Evolutionary conservation across 164 flowering plant species (phyloP), one percentile per base, ranked within the genome.

Genomic region (Liquidambar formosana): DNA sequence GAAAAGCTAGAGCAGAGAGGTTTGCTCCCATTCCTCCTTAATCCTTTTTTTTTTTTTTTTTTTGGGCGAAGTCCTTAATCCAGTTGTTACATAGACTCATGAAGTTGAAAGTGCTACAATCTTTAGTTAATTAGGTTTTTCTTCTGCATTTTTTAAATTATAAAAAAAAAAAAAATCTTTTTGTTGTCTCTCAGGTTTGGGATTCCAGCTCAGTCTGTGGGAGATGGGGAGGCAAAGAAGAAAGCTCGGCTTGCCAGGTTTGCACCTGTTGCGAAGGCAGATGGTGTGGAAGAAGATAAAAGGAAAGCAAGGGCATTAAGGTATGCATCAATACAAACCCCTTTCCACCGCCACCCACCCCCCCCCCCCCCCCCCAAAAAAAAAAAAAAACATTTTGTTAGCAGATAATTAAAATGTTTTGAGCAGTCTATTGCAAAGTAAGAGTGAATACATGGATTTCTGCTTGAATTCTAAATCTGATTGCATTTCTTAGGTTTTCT

Each of bases 1-100:
- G 94, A 73, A 96, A 93, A 81, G 91, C 96, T 63, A 86, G 98
- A 81, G 99, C 96, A 52, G 98, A 92, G 80, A 96, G 99, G 99
- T 96, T 72, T 48, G 26, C 4, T 25, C 71, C 60, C 46, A 11
- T 25, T 9, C 25, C 48, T 62, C 22, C 15, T 10, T 26, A 38
- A 5, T 64, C 8, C 27, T n/a, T n/a, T n/a, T n/a, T n/a, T n/a
- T n/a, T n/a, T n/a, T n/a, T n/a, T n/a, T n/a, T n/a, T n/a, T n/a
- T n/a, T n/a, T n/a, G n/a, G n/a, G n/a, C n/a, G n/a, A n/a, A n/a
- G n/a, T 62, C 22, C 15, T 10, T 26, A 38, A 5, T 64, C 8
- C 27, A 48, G n/a, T 49, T 15, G 22, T 22, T 41, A 12, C 33
- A 15, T 28, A 22, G n/a, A 8, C 25, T 27, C 26, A 43, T 25